Conservation (phyloP, 1,284 basidiomycete species). For the Inonotus obliquus region DNA sequence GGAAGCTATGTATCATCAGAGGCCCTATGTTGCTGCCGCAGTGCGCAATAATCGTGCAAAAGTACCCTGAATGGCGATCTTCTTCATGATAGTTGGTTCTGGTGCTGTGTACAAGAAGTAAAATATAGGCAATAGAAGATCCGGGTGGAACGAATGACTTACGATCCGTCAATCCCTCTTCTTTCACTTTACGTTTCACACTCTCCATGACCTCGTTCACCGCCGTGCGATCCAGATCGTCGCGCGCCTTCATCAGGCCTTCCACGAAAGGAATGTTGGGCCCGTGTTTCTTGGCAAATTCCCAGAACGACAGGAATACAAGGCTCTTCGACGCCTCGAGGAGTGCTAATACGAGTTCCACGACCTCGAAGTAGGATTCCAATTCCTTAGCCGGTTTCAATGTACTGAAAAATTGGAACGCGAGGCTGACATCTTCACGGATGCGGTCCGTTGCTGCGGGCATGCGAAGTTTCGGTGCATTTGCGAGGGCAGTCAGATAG, state of each 20-base stretch:
- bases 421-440: constrained; percentile 74
- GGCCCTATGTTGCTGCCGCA: constrained; percentile 11
- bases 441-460: constrained; percentile 81
- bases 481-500: constrained; percentile 86
- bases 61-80: constrained; percentile 68
- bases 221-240: constrained; percentile 84
- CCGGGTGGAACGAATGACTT: constrained; percentile 34
- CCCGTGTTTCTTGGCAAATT: constrained; percentile 94
- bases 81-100: constrained; percentile 85
- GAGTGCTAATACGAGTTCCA: constrained; percentile 83
- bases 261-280: constrained; percentile 93
- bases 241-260: constrained; percentile 81
- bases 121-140: constrained; percentile 7
- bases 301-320: constrained; percentile 93
- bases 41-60: constrained; percentile 59
- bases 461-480: constrained; percentile 84
- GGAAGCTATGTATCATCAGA: neutral
- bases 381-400: constrained; percentile 82
- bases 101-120: constrained; percentile 40
- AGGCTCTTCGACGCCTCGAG: constrained; percentile 89
- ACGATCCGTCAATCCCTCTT: constrained; percentile 83
- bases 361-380: constrained; percentile 78
- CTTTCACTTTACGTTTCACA: constrained; percentile 87
- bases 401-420: constrained; percentile 78
- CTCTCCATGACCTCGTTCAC: constrained; percentile 95